A percentile compares a stretch with the other conserved stretches of the same genome.
Conservation (phyloP, 139 green algal genomes). For the Yamagishiella unicocca region DNA sequence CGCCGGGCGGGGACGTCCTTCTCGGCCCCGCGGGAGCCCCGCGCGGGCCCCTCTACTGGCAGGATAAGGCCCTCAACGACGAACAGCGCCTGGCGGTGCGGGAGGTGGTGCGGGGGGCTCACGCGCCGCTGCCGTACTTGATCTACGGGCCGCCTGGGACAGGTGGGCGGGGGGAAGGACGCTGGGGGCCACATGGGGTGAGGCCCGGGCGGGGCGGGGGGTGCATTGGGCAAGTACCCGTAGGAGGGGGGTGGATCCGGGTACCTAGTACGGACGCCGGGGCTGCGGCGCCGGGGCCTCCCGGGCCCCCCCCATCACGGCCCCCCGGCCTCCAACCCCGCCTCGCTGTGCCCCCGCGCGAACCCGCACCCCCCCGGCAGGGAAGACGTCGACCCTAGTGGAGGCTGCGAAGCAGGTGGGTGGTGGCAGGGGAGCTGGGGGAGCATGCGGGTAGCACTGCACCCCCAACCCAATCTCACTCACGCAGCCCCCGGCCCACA, state of each 20-base stretch:
- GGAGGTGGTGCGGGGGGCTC: constrained; percentile 41
- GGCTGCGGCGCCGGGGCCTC: no score
- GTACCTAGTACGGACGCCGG: no score
- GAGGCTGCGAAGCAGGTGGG: constrained; percentile 64
- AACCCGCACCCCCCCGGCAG: constrained; percentile 20
- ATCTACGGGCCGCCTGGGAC: constrained; percentile 64
- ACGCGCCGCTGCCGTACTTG: constrained; percentile 59
- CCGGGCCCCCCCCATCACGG: no score
- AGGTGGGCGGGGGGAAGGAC: background rate
- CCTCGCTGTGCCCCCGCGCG: background rate
- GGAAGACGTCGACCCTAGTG: constrained; percentile 62
- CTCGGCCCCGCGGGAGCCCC: background rate
- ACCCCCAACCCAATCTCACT: no score
- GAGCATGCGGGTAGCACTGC: background rate
- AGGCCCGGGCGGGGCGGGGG: no score
- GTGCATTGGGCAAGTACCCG: no score
- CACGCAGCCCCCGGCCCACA: no score
- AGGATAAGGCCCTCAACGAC: constrained; percentile 40
- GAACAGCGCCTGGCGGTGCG: constrained; percentile 58
- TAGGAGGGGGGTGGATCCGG: no score
- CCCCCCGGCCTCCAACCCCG: no score
- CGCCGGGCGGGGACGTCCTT: background rate
- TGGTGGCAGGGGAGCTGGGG: background rate
- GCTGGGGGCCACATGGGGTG: no score
- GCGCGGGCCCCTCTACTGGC: background rate